A percentile compares a stretch with the other conserved stretches of the same genome.
Evolutionary conservation across 371 early-diverging fungal species (phyloP).

Genomic region (Entomophthora muscae): DNA sequence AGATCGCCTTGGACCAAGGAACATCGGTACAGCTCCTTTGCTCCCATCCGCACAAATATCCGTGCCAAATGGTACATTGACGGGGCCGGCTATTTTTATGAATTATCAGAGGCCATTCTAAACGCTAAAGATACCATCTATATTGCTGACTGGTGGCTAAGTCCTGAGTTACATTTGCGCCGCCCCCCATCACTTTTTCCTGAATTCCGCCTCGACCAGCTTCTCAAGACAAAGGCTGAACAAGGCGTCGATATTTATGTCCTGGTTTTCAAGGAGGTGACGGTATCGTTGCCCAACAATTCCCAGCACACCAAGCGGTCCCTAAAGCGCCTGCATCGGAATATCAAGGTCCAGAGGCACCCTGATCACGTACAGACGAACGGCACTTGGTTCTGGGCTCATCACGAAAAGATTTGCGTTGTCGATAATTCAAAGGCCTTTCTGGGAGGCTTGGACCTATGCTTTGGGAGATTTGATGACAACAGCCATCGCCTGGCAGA

Average conservation of each 20-base stretch:
- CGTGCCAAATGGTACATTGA: constrained; percentile 61
- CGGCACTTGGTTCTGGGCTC: constrained; percentile 65
- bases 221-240: constrained; percentile 64
- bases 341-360: constrained; percentile 72
- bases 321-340: constrained; percentile 56
- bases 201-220: constrained; percentile 65
- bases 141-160: constrained; percentile 87
- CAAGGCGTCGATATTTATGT: constrained; percentile 83
- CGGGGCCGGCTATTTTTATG: constrained; percentile 68
- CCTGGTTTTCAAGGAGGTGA: constrained; percentile 78
- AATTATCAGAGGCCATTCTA: constrained; percentile 58
- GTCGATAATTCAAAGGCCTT: constrained; percentile 72
- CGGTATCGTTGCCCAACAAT: constrained; percentile 56
- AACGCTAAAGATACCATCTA: constrained; percentile 57
- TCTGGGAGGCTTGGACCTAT: constrained; percentile 81
- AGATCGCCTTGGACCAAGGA: constrained; percentile 44
- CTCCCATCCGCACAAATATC: constrained; percentile 48
- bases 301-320: constrained; percentile 69
- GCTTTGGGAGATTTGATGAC: constrained; percentile 79
- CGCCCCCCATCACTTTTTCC: constrained; percentile 54
- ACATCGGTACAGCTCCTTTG: constrained; percentile 64
- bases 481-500: constrained; percentile 65
- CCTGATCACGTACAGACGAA: constrained; percentile 57
- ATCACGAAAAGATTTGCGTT: constrained; percentile 56
- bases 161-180: constrained; percentile 65